phyloP scores from a whole-genome alignment of 163 green algal species.

The Chlamydomonas reinhardtii region DNA sequence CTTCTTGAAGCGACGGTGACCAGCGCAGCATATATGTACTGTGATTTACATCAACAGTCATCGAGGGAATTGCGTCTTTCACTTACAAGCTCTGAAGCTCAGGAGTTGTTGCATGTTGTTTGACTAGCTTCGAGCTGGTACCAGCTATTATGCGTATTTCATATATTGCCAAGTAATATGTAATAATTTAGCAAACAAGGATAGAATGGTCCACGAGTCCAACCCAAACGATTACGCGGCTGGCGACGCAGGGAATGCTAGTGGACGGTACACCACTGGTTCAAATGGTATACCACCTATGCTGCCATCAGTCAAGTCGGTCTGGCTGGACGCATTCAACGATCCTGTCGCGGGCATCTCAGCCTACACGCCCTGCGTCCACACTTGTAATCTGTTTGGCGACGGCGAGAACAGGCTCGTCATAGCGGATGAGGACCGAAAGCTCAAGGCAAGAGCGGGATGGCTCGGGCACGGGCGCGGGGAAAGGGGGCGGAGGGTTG shows the following conservation, averaged over 20 bases:
- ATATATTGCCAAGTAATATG: too few relatives aligned
- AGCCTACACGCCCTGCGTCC: constrained; percentile 71
- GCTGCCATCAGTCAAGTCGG: not conserved
- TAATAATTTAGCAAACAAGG: not conserved
- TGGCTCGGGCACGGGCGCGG: not conserved
- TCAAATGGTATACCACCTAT: not conserved
- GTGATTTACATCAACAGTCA: too few relatives aligned
- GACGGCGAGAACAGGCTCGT: constrained; percentile 78
- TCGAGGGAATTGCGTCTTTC: too few relatives aligned
- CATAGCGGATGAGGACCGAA: constrained; percentile 75
- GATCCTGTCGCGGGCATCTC: constrained; percentile 74
- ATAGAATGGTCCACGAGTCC: constrained; percentile 12
- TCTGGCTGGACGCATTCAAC: constrained; percentile 46
- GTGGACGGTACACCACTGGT: too few relatives aligned
- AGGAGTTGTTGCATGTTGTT: too few relatives aligned
- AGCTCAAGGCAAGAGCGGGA: constrained; percentile 67
- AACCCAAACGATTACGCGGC: constrained; percentile 19
- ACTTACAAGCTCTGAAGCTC: too few relatives aligned
- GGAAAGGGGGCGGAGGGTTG: too few relatives aligned
- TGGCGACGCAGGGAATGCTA: not conserved
- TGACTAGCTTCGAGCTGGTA: too few relatives aligned
- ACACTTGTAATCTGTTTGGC: constrained; percentile 76
- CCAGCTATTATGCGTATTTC: too few relatives aligned
- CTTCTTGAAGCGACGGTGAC: too few relatives aligned
- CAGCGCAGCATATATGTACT: too few relatives aligned